These are phyloP conservation scores for Scutellaria galericulata DNA, from an alignment of 257 asterid genomes.

Conservation along the genomic window DNA sequence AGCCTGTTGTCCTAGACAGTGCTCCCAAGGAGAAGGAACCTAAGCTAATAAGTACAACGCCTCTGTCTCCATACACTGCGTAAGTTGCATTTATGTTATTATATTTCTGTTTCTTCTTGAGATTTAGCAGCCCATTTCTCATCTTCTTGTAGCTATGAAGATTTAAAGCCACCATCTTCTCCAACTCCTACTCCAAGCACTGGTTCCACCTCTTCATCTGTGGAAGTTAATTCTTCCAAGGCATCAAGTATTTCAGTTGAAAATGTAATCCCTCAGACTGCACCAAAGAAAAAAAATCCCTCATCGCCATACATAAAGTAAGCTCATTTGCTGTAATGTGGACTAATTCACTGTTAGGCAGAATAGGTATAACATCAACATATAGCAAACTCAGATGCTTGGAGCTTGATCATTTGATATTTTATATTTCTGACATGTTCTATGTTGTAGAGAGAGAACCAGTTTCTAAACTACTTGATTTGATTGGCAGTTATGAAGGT, in stretches of 20 bases:
- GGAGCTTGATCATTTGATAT: no score
- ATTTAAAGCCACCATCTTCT: slow-evolving; percentile 72
- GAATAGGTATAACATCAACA: background rate
- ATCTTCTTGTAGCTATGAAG: slow-evolving; percentile 53
- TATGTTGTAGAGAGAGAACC: background rate
- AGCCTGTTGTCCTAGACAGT: slow-evolving; percentile 45
- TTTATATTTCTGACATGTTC: no score
- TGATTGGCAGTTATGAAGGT: slow-evolving; percentile 51
- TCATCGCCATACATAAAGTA: slow-evolving; percentile 63
- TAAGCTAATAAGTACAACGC: slow-evolving; percentile 43
- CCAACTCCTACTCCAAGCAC: slow-evolving; percentile 69
- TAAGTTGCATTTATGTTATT: slow-evolving; percentile 46
- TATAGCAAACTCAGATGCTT: no score
- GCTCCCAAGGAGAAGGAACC: slow-evolving; percentile 40
- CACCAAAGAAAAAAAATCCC: slow-evolving; percentile 40
- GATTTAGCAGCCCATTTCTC: background rate
- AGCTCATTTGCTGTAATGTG: slow-evolving; percentile 24
- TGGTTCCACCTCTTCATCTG: slow-evolving; percentile 44
- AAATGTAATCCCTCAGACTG: slow-evolving; percentile 31
- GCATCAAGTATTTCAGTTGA: slow-evolving; percentile 32
- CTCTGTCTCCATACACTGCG: slow-evolving; percentile 76
- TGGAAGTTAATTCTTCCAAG: slow-evolving; percentile 43
- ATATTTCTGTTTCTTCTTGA: slow-evolving; percentile 1
- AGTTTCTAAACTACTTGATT: no score
- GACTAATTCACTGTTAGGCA: background rate